Percentiles rank a stretch among this genome's conserved stretches.
Evolutionary conservation across 257 asterid genomes (phyloP).

Genomic region (Nicotiana otophora): DNA sequence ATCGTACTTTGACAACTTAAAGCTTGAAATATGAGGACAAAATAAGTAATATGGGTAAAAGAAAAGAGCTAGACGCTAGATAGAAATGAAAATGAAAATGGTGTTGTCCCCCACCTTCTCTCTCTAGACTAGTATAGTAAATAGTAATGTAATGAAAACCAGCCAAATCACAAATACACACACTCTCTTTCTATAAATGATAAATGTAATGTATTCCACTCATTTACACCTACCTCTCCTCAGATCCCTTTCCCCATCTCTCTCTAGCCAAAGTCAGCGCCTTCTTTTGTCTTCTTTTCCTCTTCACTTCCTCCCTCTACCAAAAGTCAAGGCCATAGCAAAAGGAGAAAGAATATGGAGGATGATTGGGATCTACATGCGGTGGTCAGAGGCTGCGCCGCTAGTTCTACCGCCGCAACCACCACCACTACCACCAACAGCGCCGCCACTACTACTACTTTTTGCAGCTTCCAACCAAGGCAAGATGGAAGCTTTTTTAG

Average conservation of each 20-base stretch:
- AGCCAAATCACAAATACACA: slow-evolving; percentile 3
- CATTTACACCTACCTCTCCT: not conserved
- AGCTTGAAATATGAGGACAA: not conserved
- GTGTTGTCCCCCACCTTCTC: slow-evolving; percentile 10
- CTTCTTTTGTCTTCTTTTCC: slow-evolving; percentile 37
- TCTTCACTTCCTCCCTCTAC: not conserved
- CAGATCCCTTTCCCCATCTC: not conserved
- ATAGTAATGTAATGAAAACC: not conserved
- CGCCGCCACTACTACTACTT: slow-evolving; percentile 19
- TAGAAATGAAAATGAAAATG: not conserved
- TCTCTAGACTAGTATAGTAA: slow-evolving; percentile 2
- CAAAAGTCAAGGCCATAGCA: slow-evolving; percentile 9
- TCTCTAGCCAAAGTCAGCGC: slow-evolving; percentile 56
- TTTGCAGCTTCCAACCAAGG: slow-evolving; percentile 19
- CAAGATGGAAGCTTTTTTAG: slow-evolving; percentile 28
- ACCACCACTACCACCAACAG: slow-evolving; percentile 19
- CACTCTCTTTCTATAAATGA: slow-evolving; percentile 18
- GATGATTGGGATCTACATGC: slow-evolving; percentile 97
- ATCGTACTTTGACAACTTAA: not conserved
- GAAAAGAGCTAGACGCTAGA: not conserved
- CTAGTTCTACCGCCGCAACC: slow-evolving; percentile 31
- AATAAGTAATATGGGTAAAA: not conserved
- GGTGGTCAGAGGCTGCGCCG: slow-evolving; percentile 87
- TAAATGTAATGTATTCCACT: slow-evolving; percentile 14
- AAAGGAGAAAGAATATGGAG: slow-evolving; percentile 36